Evolutionary conservation across 352 stramenopile genomes (phyloP), one percentile per base, ranked within the genome.

Genomic region (Globisporangium nodosum): DNA sequence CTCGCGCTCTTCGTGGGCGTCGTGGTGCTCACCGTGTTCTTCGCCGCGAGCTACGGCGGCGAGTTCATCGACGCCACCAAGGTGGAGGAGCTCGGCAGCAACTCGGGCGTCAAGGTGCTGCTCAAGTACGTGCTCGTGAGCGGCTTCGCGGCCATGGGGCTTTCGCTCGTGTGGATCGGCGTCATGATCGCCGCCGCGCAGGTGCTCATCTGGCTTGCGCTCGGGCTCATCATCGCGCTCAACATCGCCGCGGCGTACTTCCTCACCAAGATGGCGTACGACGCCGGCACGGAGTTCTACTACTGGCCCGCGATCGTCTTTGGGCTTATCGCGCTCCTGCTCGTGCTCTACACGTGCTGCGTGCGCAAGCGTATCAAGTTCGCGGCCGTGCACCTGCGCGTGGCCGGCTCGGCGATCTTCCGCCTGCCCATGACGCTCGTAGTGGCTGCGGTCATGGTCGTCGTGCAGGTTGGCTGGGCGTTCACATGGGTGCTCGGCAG

Each of bases 351-450:
- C 71, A 66, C 78, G 51, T 78, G 58, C 58, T 89, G 76, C 66
- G 81, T 91, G 58, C 70, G 86, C 77, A 60, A 88, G 56, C 78
- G 90, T 31, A 94, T 98, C 66, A 90, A 94, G 40, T 98, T 98
- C 74, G 92, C 92, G 3, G 80, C 88, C 15, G 85, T 88, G 9
- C 94, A 98, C 64, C 70, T 98, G 24, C 78, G 88, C 33, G 89
- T 96, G 42, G 94, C 88, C 0, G 76, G 94, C 21, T 79, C 74
- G 7, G 92, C 92, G 16, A 78, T 98, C 43, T 88, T 96, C 54
- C 73, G 74, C 0, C 77, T 97, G 54, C 76, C 77, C 40, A 93
- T 94, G 60, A 85, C 89, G 49, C 74, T 97, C 49, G 37, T 89
- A 12, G 69, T 94, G 21, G 87, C 89, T 0, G 81, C 96, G 8